phyloP scores from a whole-genome alignment of 306 rosid genomes.

The Acacia acuminata region DNA sequence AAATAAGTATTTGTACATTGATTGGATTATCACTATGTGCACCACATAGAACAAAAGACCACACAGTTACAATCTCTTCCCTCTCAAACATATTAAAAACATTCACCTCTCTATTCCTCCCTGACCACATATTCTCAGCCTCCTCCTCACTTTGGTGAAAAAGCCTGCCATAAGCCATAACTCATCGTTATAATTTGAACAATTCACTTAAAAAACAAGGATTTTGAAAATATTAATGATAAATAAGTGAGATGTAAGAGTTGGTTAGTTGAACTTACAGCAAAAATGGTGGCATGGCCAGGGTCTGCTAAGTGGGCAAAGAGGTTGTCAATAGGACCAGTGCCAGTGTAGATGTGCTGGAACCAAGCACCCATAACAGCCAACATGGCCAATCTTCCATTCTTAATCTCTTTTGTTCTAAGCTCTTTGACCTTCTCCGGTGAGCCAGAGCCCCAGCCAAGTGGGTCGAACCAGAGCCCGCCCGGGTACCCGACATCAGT shows the following conservation, averaged over 20 bases:
- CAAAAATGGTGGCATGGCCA: slow-evolving; percentile 72
- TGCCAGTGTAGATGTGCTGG: slow-evolving; percentile 75
- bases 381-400: slow-evolving; percentile 77
- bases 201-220: too few relatives aligned
- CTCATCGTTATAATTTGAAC: neutral
- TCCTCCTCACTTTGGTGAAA: slow-evolving; percentile 65
- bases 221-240: neutral
- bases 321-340: slow-evolving; percentile 77
- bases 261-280: slow-evolving; percentile 41
- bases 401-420: slow-evolving; percentile 80
- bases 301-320: slow-evolving; percentile 80
- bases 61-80: neutral
- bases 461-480: slow-evolving; percentile 76
- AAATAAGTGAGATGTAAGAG: neutral
- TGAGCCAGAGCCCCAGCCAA: slow-evolving; percentile 77
- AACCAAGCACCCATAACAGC: slow-evolving; percentile 87
- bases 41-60: slow-evolving; percentile 26
- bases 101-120: neutral
- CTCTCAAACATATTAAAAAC: neutral
- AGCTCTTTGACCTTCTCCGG: slow-evolving; percentile 72
- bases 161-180: slow-evolving; percentile 44
- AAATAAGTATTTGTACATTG: slow-evolving; percentile 42
- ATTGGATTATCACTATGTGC: slow-evolving; percentile 30
- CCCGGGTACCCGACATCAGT: slow-evolving; percentile 78
- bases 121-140: neutral